Conservation (phyloP, 2,329 filamentous ascomycete species). For the Neonectria coccinea region DNA sequence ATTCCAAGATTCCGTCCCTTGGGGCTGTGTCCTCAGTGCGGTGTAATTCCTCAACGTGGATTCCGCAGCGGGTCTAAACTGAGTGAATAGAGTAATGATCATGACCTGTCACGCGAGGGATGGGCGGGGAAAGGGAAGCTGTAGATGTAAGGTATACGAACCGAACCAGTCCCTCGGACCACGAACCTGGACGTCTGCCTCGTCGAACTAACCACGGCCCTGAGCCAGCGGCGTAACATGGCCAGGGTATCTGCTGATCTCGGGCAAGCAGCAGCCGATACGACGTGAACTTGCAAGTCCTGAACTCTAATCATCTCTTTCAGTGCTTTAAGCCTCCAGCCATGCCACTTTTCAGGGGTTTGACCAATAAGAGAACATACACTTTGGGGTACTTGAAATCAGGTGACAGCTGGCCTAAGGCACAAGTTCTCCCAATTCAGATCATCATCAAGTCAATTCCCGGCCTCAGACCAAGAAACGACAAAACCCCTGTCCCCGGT, state of each 20-base stretch:
- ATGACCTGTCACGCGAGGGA: not conserved
- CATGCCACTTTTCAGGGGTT: too few species aligned
- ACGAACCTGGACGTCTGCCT: not conserved
- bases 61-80: constrained; percentile 17
- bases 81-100: not conserved
- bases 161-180: constrained; percentile 1
- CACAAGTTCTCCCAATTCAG: too few species aligned
- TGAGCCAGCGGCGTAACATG: constrained; percentile 1
- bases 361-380: too few species aligned
- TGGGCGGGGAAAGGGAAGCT: constrained; percentile 1
- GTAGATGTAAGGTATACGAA: not conserved
- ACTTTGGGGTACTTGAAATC: too few species aligned
- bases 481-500: not conserved
- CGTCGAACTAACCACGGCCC: not conserved
- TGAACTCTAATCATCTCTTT: constrained; percentile 9
- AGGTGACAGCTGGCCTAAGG: too few species aligned
- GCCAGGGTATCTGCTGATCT: constrained; percentile 21
- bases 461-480: not conserved
- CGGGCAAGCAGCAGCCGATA: constrained; percentile 20
- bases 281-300: not conserved
- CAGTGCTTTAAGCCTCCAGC: too few species aligned
- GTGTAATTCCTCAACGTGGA: constrained; percentile 1
- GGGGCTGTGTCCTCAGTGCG: not conserved
- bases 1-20: not conserved
- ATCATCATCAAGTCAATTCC: not conserved